Conservation (phyloP, 192 early-diverging fungal genomes). For the Dispira parvispora region DNA sequence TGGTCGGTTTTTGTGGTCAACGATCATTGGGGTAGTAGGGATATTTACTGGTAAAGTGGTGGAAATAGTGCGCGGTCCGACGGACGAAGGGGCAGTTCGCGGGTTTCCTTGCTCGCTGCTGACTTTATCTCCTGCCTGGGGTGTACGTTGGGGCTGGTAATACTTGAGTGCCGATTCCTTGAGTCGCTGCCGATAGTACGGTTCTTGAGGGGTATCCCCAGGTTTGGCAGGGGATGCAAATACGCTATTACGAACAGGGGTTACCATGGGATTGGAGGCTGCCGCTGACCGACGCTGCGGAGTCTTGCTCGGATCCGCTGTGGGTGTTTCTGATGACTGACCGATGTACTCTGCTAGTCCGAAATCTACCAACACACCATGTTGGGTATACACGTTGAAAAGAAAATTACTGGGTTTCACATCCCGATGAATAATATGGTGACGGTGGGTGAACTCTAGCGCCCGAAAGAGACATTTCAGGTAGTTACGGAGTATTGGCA, state of each 20-base stretch:
- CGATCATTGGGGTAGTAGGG: neutral
- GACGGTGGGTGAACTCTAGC: slow-evolving; percentile 47
- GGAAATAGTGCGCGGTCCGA: neutral
- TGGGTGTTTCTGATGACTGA: neutral
- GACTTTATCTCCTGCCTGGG: neutral
- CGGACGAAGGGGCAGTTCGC: neutral
- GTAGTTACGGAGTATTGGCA: slow-evolving; percentile 60
- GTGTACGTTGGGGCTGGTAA: neutral
- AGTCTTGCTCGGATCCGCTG: neutral
- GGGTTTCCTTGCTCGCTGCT: neutral
- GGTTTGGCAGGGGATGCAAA: too few species aligned
- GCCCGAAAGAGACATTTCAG: slow-evolving; percentile 54
- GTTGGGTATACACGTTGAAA: slow-evolving; percentile 46
- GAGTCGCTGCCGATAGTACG: slow-evolving; percentile 7
- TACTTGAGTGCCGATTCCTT: slow-evolving; percentile 6
- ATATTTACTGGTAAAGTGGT: neutral
- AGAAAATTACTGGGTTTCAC: slow-evolving; percentile 93
- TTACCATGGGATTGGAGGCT: neutral
- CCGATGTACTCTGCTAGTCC: slow-evolving; percentile 53
- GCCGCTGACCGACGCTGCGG: neutral
- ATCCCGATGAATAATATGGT: slow-evolving; percentile 74
- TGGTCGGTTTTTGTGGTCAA: slow-evolving; percentile 22
- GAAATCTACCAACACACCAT: slow-evolving; percentile 83
- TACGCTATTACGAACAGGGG: neutral
- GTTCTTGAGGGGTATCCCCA: neutral